These are phyloP conservation scores for Moniliella sp. DNA, from an alignment of 1,284 basidiomycete genomes.

Conservation along the genomic window DNA sequence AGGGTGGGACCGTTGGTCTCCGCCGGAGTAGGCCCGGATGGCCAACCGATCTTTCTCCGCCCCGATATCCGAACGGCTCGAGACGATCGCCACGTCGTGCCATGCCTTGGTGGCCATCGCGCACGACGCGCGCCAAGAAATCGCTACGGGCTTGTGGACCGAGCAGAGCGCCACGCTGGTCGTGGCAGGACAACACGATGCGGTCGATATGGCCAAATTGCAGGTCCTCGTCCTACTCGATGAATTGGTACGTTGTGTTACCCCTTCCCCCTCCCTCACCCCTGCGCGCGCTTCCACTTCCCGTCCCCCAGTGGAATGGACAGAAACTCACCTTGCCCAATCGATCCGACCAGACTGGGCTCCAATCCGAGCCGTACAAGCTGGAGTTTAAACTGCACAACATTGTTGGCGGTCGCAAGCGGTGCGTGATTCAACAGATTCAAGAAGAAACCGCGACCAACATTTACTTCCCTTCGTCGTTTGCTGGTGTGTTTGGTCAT, in stretches of 20 bases:
- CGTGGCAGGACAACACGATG: constrained; percentile 61
- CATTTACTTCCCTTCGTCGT: constrained; percentile 74
- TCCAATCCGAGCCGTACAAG: constrained; percentile 72
- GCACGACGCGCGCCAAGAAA: too few relatives aligned
- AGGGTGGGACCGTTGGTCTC: too few relatives aligned
- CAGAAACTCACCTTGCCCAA: constrained; percentile 4
- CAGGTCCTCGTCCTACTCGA: constrained; percentile 78
- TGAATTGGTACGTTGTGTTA: constrained; percentile 36
- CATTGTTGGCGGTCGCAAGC: constrained; percentile 74
- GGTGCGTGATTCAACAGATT: constrained; percentile 64
- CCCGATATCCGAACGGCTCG: too few relatives aligned
- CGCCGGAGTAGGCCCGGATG: too few relatives aligned
- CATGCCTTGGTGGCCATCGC: too few relatives aligned
- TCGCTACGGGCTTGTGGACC: too few relatives aligned
- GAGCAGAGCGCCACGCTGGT: constrained; percentile 79
- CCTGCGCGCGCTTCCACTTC: neutral
- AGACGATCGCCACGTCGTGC: too few relatives aligned
- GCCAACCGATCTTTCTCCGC: too few relatives aligned
- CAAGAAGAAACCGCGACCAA: constrained; percentile 94
- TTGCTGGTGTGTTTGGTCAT: constrained; percentile 57
- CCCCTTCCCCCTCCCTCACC: constrained; percentile 1
- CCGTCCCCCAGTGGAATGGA: constrained; percentile 1
- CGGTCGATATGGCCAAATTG: constrained; percentile 72
- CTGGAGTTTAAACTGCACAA: constrained; percentile 85
- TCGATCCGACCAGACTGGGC: constrained; percentile 10